Percentiles rank a stretch among this genome's conserved stretches.
These are phyloP conservation scores for Nannochloris sp. DNA, from an alignment of 139 green algal species.

Conservation along the genomic window DNA sequence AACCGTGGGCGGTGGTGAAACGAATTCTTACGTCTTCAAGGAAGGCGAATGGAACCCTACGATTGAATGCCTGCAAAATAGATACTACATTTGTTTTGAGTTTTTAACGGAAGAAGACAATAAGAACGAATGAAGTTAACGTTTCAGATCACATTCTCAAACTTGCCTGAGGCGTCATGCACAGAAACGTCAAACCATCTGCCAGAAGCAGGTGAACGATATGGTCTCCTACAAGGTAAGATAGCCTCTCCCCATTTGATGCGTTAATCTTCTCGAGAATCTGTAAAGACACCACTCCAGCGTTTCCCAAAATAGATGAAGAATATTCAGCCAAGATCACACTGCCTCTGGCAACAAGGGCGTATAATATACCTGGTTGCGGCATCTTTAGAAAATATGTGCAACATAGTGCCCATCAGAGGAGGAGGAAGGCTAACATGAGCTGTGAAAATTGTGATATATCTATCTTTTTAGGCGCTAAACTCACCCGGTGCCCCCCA, in stretches of 20 bases:
- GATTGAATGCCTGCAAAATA: slow-evolving; percentile 44
- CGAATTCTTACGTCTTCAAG: slow-evolving; percentile 72
- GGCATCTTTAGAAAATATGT: too few relatives aligned
- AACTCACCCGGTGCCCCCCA: too few relatives aligned
- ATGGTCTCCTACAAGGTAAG: slow-evolving; percentile 49
- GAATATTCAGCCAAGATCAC: slow-evolving; percentile 69
- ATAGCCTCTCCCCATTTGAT: slow-evolving; percentile 27
- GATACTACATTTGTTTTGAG: too few relatives aligned
- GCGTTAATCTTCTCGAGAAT: slow-evolving; percentile 72
- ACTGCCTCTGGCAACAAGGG: slow-evolving; percentile 58
- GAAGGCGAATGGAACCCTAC: slow-evolving; percentile 82
- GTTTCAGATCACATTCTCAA: too few relatives aligned
- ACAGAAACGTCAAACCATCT: slow-evolving; percentile 75
- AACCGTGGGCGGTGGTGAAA: slow-evolving; percentile 60
- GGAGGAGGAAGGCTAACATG: too few relatives aligned
- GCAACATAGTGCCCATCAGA: too few relatives aligned
- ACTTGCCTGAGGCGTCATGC: slow-evolving; percentile 77
- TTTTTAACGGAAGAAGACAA: too few relatives aligned
- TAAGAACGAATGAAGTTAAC: too few relatives aligned
- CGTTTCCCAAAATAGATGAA: slow-evolving; percentile 56
- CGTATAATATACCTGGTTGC: slow-evolving; percentile 46
- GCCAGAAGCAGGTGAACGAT: slow-evolving; percentile 79
- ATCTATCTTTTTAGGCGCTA: too few relatives aligned
- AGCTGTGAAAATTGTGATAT: too few relatives aligned
- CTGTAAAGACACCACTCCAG: slow-evolving; percentile 54